Evolutionary conservation across 2,329 filamentous ascomycete species (phyloP).

Genomic region (Beauveria sp.): DNA sequence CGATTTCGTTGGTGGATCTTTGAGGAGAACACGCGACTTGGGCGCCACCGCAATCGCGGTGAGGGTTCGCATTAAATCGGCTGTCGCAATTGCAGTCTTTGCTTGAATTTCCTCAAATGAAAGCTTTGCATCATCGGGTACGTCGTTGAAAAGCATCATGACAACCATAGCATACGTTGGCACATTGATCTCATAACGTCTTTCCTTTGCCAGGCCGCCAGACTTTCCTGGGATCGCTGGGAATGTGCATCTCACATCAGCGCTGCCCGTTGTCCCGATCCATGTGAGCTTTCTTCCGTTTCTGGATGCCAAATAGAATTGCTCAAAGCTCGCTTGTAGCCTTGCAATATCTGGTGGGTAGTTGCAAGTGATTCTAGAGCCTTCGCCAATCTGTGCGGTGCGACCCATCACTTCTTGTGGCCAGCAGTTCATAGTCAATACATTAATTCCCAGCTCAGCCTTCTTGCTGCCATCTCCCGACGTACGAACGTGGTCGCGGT

Average conservation of each 20-base stretch:
- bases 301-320: slow-evolving; percentile 80
- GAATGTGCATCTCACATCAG: slow-evolving; percentile 77
- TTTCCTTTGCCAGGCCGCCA: slow-evolving; percentile 50
- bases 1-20: slow-evolving; percentile 71
- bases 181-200: slow-evolving; percentile 83
- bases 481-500: slow-evolving; percentile 57
- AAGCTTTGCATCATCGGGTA: slow-evolving; percentile 44
- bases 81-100: slow-evolving; percentile 66
- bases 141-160: slow-evolving; percentile 79
- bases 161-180: slow-evolving; percentile 91
- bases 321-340: slow-evolving; percentile 77
- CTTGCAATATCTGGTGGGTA: slow-evolving; percentile 69
- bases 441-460: slow-evolving; percentile 74
- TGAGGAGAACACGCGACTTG: slow-evolving; percentile 73
- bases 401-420: slow-evolving; percentile 79
- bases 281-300: slow-evolving; percentile 85
- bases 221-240: slow-evolving; percentile 65
- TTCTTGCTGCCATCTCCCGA: slow-evolving; percentile 40
- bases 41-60: slow-evolving; percentile 76
- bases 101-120: slow-evolving; percentile 73
- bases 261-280: slow-evolving; percentile 64
- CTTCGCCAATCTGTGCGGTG: slow-evolving; percentile 41
- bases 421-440: slow-evolving; percentile 93
- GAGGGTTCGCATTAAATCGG: slow-evolving; percentile 69
- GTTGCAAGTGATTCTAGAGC: slow-evolving; percentile 44